Base-by-base conservation (phyloP, 108 stramenopile genomes). In the Nannochloropsis gaditana region DNA sequence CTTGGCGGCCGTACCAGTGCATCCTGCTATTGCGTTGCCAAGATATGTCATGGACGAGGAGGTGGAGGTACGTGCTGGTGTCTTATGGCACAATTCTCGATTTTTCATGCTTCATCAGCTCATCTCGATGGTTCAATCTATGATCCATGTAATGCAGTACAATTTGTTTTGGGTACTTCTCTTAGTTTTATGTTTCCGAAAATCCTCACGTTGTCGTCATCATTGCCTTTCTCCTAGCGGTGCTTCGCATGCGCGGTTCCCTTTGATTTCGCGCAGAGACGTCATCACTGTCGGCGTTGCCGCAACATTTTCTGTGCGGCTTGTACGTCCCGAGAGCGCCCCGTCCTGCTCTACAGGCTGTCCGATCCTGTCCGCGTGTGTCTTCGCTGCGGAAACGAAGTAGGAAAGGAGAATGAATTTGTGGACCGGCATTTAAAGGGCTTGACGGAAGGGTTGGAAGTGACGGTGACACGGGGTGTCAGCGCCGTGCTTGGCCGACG, bases 21-120 rank as follows among this genome's bases (percentile, higher is more conserved):
- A 73, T n/a, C 59, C 59, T 73, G 59, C 59, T n/a, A 73, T 73
- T n/a, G 59, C 59, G n/a, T 73, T 73, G 59, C 59, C 59, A n/a
- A 15, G 59, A n/a, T 73, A 73, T 6, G 59, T 73, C 2, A 73
- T 73, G 59, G 59, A 73, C 59, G 59, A 73, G 6, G 59, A 73
- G n/a, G n/a, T 73, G 19, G 59, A 73, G 59, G 59, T 73, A 73
- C 19, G 47, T 10, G 47, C 47, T 50, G 47, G 11, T 15, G 15
- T 15, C 10, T 10, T 50, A 0, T 0, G 47, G 10, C 15, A 50
- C 47, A 15, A 10, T 1, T 50, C 15, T 15, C 47, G 47, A 15
- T 15, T 73, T 73, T 73, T 2, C 8, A 5, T 73, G 3, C 59
- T 73, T 73, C 59, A 73, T 73, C 4, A 5, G 59, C 59, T 15